These are phyloP conservation scores for Apodospora peruviana DNA, from an alignment of 495 filamentous ascomycete species.

Conservation along the genomic window DNA sequence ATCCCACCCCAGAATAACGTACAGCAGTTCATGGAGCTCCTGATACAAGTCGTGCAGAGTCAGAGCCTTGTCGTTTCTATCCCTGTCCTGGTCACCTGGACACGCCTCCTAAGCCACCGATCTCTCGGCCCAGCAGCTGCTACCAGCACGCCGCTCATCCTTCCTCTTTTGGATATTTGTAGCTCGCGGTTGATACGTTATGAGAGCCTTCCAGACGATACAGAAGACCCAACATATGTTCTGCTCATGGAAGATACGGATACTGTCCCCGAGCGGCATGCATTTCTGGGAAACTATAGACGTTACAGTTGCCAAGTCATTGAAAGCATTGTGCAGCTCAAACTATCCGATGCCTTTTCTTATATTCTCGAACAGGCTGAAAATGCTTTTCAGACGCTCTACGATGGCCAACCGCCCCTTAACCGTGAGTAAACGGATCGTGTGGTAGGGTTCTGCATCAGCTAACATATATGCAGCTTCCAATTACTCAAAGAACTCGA, in stretches of 20 bases:
- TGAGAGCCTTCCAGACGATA: constrained; percentile 75
- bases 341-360: constrained; percentile 76
- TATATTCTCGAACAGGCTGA: constrained; percentile 79
- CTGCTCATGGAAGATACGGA: constrained; percentile 91
- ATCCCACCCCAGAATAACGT: constrained; percentile 54
- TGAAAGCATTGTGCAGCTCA: constrained; percentile 72
- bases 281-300: constrained; percentile 95
- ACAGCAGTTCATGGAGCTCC: constrained; percentile 70
- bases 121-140: constrained; percentile 57
- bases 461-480: constrained; percentile 48
- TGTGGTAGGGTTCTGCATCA: background rate
- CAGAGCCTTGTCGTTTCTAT: constrained; percentile 89
- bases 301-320: constrained; percentile 83
- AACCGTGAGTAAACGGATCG: constrained; percentile 45
- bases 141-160: constrained; percentile 58
- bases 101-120: constrained; percentile 65
- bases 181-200: constrained; percentile 74
- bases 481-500: constrained; percentile 74
- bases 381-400: constrained; percentile 65
- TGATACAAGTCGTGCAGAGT: constrained; percentile 73
- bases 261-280: constrained; percentile 88
- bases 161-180: constrained; percentile 71
- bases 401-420: constrained; percentile 64
- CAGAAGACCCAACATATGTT: constrained; percentile 68
- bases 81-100: constrained; percentile 85